Percentiles rank a stretch among this genome's conserved stretches.
These are phyloP conservation scores for Echria macrotheca DNA, from an alignment of 495 filamentous ascomycete species.

Conservation along the genomic window DNA sequence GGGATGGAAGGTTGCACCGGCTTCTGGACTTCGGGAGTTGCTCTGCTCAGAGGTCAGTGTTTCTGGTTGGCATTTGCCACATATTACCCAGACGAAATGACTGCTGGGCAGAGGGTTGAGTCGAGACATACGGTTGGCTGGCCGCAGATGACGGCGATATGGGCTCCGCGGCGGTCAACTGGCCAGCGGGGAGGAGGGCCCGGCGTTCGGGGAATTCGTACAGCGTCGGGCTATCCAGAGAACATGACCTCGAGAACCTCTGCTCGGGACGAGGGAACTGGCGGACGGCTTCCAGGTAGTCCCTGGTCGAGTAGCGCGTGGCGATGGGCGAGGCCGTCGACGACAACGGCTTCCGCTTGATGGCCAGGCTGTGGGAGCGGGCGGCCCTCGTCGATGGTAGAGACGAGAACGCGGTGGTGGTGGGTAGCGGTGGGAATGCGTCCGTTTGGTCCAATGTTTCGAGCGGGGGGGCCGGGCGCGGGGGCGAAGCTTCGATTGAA, in stretches of 20 bases:
- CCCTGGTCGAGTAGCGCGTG: slow-evolving; percentile 43
- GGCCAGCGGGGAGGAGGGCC: slow-evolving; percentile 10
- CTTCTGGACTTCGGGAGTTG: slow-evolving; percentile 20
- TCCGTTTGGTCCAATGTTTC: slow-evolving; percentile 22
- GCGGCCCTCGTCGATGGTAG: slow-evolving; percentile 25
- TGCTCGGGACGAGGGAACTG: slow-evolving; percentile 41
- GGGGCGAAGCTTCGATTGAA: slow-evolving; percentile 23
- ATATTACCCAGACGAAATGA: slow-evolving; percentile 20
- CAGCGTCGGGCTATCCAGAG: slow-evolving; percentile 52
- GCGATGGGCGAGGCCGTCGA: slow-evolving; percentile 46
- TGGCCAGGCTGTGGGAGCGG: slow-evolving; percentile 31
- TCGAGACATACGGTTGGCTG: slow-evolving; percentile 27
- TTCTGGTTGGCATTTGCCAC: slow-evolving; percentile 20
- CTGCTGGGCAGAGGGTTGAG: slow-evolving; percentile 1
- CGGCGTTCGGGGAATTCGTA: slow-evolving; percentile 47
- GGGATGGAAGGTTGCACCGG: slow-evolving; percentile 11
- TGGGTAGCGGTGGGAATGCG: slow-evolving; percentile 21
- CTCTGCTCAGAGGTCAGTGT: slow-evolving; percentile 21
- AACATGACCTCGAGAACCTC: slow-evolving; percentile 43
- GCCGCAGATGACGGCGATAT: slow-evolving; percentile 11
- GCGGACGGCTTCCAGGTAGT: slow-evolving; percentile 32
- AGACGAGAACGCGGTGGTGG: slow-evolving; percentile 13
- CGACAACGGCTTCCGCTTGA: slow-evolving; percentile 52
- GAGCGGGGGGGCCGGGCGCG: slow-evolving; percentile 18
- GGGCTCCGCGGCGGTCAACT: slow-evolving; percentile 16